Percentiles rank a stretch among this genome's conserved stretches.
These are phyloP conservation scores for Gracilariopsis chorda DNA, from an alignment of 23 red algal species.

Conservation along the genomic window DNA sequence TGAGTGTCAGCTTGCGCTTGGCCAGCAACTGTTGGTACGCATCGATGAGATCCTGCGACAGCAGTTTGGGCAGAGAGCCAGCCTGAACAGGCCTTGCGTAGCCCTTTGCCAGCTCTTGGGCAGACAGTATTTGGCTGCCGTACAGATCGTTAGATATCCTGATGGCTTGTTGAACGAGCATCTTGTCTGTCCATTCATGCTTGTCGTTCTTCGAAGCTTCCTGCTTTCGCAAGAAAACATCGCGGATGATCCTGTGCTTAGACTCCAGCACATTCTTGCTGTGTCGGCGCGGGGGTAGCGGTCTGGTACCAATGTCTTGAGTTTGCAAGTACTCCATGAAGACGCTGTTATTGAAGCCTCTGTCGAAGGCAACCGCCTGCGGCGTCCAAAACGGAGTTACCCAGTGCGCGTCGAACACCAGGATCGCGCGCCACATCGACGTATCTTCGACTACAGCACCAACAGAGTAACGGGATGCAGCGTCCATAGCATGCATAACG, in stretches of 20 bases:
- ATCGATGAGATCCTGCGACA: not conserved
- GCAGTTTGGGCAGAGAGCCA: not conserved
- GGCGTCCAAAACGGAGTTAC: slow-evolving; percentile 11
- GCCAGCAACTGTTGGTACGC: not conserved
- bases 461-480: not conserved
- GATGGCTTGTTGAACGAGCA: not conserved
- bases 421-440: not conserved
- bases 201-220: not conserved
- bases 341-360: slow-evolving; percentile 16
- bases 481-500: slow-evolving; percentile 31
- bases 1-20: not conserved
- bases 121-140: not conserved
- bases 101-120: not conserved
- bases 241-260: slow-evolving; percentile 20
- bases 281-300: not conserved
- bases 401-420: slow-evolving; percentile 8
- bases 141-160: slow-evolving; percentile 5
- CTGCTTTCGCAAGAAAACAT: slow-evolving; percentile 9
- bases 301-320: not conserved
- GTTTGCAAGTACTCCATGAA: not conserved
- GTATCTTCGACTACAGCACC: not conserved
- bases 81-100: not conserved
- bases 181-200: not conserved
- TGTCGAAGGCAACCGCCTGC: not conserved
- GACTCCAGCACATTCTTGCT: slow-evolving; percentile 44